Conservation (phyloP, 768 basidiomycete genomes). For the Candolleomyces eurysporus region DNA sequence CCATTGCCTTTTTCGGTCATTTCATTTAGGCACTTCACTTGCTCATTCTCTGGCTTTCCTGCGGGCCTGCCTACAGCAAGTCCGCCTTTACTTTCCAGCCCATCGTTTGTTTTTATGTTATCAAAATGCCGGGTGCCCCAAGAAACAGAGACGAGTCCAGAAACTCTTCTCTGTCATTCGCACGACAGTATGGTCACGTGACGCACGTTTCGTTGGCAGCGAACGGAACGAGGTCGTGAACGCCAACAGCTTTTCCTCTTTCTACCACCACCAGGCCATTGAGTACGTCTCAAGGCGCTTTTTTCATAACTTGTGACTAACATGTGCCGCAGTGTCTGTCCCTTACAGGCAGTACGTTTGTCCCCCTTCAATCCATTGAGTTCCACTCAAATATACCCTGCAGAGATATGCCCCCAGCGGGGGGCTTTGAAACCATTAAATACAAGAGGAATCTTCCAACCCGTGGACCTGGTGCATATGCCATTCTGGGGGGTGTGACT, state of each 20-base stretch:
- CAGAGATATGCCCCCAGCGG: slow-evolving; percentile 94
- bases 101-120: too few relatives aligned
- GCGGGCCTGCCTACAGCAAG: too few relatives aligned
- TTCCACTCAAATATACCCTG: slow-evolving; percentile 3
- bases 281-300: slow-evolving; percentile 6
- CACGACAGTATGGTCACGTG: not conserved
- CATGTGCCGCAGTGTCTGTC: slow-evolving; percentile 45
- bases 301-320: slow-evolving; percentile 6
- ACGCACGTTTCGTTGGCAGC: not conserved
- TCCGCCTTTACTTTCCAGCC: too few relatives aligned
- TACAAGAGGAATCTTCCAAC: slow-evolving; percentile 96
- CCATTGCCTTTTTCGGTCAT: slow-evolving; percentile 9
- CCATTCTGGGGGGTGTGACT: slow-evolving; percentile 83
- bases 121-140: too few relatives aligned
- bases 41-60: not conserved
- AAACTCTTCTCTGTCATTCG: not conserved
- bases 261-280: slow-evolving; percentile 5
- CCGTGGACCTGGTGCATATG: slow-evolving; percentile 81
- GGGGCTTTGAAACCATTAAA: slow-evolving; percentile 89
- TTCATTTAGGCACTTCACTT: not conserved
- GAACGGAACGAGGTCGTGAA: not conserved
- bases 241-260: slow-evolving; percentile 10
- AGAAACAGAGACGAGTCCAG: too few relatives aligned
- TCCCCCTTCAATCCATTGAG: slow-evolving; percentile 17
- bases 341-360: slow-evolving; percentile 62